phyloP scores from a whole-genome alignment of 208 protist genomes.

The Crithidia mellificae region DNA sequence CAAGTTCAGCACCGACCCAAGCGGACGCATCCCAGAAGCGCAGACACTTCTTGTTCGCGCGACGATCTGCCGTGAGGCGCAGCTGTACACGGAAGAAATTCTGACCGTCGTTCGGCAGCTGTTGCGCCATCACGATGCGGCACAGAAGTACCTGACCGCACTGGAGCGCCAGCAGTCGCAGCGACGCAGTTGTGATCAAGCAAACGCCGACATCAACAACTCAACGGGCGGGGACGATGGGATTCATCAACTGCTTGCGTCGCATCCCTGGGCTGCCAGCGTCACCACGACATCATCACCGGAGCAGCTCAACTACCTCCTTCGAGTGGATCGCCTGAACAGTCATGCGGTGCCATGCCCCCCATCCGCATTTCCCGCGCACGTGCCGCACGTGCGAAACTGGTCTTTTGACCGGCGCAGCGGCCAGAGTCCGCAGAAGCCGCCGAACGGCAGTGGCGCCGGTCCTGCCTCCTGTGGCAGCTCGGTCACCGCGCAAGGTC shows the following conservation, averaged over 20 bases:
- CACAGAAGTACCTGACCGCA: too few relatives aligned
- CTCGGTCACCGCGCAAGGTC: too few relatives aligned
- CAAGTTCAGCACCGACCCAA: slow-evolving; percentile 14
- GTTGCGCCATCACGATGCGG: not conserved
- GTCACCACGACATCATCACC: not conserved
- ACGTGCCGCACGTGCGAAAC: not conserved
- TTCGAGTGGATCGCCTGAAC: not conserved
- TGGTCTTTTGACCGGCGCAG: not conserved
- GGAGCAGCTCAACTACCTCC: not conserved
- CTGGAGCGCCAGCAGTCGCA: too few relatives aligned
- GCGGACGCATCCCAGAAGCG: slow-evolving; percentile 21
- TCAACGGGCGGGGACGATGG: too few relatives aligned
- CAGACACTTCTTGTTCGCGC: slow-evolving; percentile 22
- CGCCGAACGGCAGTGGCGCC: not conserved
- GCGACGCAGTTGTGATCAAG: too few relatives aligned
- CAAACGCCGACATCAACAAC: too few relatives aligned
- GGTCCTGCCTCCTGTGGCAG: too few relatives aligned
- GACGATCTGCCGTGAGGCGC: slow-evolving; percentile 18
- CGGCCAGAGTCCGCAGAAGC: not conserved
- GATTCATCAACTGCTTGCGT: too few relatives aligned
- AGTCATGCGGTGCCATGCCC: not conserved
- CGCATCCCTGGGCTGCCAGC: slow-evolving; percentile 11
- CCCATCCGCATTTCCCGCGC: not conserved
- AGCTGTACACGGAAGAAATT: slow-evolving; percentile 15
- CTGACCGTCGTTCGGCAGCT: not conserved